Percentiles rank a stretch among this genome's conserved stretches.
These are phyloP conservation scores for Aspergillus bombycis DNA, from an alignment of 2,329 filamentous ascomycete species.

Conservation along the genomic window DNA sequence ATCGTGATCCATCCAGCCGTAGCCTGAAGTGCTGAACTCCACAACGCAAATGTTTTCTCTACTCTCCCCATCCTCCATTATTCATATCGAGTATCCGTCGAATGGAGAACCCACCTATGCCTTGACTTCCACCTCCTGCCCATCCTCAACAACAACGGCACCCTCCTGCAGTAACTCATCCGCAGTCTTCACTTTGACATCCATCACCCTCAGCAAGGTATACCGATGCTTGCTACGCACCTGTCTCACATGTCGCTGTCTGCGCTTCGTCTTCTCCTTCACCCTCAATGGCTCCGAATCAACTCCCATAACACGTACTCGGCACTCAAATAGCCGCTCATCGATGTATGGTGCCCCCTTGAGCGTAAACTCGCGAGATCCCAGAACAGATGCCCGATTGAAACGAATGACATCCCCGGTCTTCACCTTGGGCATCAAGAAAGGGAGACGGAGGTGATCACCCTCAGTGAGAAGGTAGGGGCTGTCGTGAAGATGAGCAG, in stretches of 20 bases:
- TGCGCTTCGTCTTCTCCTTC: constrained; percentile 81
- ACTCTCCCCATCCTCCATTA: neutral
- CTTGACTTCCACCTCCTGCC: constrained; percentile 28
- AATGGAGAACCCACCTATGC: constrained; percentile 18
- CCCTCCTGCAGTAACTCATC: constrained; percentile 56
- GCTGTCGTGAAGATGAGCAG: constrained; percentile 51
- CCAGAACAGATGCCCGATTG: constrained; percentile 80
- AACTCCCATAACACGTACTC: constrained; percentile 79
- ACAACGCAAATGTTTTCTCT: neutral
- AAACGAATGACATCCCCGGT: constrained; percentile 86
- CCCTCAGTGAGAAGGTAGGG: constrained; percentile 61
- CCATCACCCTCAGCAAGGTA: constrained; percentile 82
- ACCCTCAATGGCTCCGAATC: constrained; percentile 78
- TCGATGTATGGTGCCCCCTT: constrained; percentile 82
- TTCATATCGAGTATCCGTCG: neutral
- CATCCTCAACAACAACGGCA: constrained; percentile 39
- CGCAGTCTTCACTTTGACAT: constrained; percentile 68
- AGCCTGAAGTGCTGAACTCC: neutral
- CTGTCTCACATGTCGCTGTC: constrained; percentile 67
- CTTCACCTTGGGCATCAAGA: constrained; percentile 73
- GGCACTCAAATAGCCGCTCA: constrained; percentile 79
- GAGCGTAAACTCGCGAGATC: constrained; percentile 87
- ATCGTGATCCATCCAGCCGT: constrained; percentile 4
- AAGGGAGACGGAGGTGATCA: constrained; percentile 76
- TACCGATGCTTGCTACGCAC: constrained; percentile 89